Evolutionary conservation across 805 yeast genomes (phyloP), one percentile per base, ranked within the genome.

Genomic region (Trichomonascus vanleenenianus): DNA sequence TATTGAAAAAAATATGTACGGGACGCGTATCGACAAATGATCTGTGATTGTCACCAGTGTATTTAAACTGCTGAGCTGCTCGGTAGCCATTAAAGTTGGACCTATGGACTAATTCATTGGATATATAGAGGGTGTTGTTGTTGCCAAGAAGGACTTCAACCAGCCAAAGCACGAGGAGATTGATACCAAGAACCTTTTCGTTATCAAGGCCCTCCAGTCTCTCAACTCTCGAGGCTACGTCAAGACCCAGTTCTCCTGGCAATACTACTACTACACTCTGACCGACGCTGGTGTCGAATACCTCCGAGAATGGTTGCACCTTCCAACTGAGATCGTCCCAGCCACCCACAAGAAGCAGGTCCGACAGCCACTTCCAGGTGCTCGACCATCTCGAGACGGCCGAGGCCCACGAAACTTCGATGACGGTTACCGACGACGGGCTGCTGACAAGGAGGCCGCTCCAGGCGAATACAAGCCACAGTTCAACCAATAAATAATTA

Each of bases 241-340:
- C 75, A 88, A 91, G 86, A 93, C 99, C 66, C 97, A 88, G 78
- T 93, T 91, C 84, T 91, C 97, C 68, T 93, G 99, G 99, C 97
- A 89, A 83, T 87, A 87, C 83, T 93, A 93, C 80, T 93, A 93
- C 95, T 93, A 93, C 94, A 87, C 98, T 80, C 85, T 93, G 72
- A 93, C 97, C 71, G 97, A 93, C 71, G 96, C 86, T 76, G 99
- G 99, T 83, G 91, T 93, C 60, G 96, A 88, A 71, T 93, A 78
- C 85, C 84, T 93, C 70, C 85, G 97, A 79, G 88, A 86, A 72
- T 93, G 88, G 86, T 84, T 93, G 74, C 88, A 89, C 83, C 81
- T 93, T 67, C 98, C 98, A 77, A 95, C 85, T 75, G 95, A 88
- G 76, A 84, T 93, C 73, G 91, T 88, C 74, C 99, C 99, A 71